phyloP scores from a whole-genome alignment of 768 basidiomycete species.

The Hortiboletus campestris region DNA sequence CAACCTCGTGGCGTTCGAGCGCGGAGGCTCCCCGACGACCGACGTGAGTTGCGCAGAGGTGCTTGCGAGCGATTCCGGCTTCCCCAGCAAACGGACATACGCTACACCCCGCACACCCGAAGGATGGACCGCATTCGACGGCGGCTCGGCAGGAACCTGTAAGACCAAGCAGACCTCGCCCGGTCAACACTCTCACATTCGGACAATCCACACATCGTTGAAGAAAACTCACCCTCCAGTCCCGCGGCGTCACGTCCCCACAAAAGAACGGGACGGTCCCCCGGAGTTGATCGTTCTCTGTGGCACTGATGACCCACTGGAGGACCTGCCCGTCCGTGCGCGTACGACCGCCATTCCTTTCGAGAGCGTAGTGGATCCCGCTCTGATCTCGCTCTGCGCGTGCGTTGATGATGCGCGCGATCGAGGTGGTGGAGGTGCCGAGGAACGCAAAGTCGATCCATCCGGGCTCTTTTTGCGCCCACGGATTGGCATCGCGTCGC shows the following conservation, averaged over 20 bases:
- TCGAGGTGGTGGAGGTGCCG: slow-evolving; percentile 45
- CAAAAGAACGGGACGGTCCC: slow-evolving; percentile 68
- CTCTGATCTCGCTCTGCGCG: slow-evolving; percentile 42
- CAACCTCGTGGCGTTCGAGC: slow-evolving; percentile 16
- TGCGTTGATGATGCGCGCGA: slow-evolving; percentile 55
- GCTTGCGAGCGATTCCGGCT: slow-evolving; percentile 26
- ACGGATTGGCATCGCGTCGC: slow-evolving; percentile 46
- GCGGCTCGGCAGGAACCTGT: slow-evolving; percentile 51
- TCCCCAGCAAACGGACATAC: slow-evolving; percentile 44
- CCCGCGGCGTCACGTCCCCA: slow-evolving; percentile 64
- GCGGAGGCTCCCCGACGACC: slow-evolving; percentile 45
- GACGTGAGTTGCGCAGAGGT: slow-evolving; percentile 43
- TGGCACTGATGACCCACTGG: slow-evolving; percentile 55
- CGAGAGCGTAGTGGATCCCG: slow-evolving; percentile 41
- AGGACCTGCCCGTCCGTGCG: slow-evolving; percentile 54
- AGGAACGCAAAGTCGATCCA: slow-evolving; percentile 71
- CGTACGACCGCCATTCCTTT: slow-evolving; percentile 52
- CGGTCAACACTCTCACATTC: not conserved
- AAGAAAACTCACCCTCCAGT: slow-evolving; percentile 47
- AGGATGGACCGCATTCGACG: slow-evolving; percentile 48
- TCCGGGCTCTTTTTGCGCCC: slow-evolving; percentile 54
- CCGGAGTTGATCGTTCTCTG: slow-evolving; percentile 25
- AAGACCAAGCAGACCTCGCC: too few species aligned
- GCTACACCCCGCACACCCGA: slow-evolving; percentile 50
- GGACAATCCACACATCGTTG: not conserved